Percentiles rank a stretch among this genome's conserved stretches.
Evolutionary conservation across 345 rosid genomes (phyloP).

Genomic region (Rhodamnia argentea): DNA sequence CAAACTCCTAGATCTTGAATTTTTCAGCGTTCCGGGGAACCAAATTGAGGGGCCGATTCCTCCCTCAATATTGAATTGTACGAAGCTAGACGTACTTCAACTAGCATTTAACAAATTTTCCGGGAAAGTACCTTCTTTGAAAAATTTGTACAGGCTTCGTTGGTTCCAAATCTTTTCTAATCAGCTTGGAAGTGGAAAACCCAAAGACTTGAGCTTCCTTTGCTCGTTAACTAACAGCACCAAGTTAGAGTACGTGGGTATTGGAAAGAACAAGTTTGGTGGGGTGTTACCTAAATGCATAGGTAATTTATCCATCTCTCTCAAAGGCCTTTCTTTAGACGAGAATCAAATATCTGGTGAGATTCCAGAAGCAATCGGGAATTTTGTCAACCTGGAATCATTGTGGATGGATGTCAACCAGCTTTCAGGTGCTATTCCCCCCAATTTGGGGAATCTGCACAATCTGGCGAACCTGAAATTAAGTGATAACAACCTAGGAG

Average conservation of each 20-base stretch:
- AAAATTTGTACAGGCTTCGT: background rate
- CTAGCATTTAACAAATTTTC: background rate
- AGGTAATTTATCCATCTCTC: background rate
- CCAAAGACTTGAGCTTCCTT: background rate
- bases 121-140: background rate
- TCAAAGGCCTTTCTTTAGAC: rapidly evolving
- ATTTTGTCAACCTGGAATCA: background rate
- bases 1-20: background rate
- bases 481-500: background rate
- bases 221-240: background rate
- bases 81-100: background rate
- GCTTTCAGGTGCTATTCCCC: background rate
- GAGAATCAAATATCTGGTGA: background rate
- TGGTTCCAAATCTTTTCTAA: background rate
- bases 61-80: background rate
- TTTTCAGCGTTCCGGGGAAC: background rate
- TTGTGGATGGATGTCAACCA: background rate
- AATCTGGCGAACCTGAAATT: rapidly evolving
- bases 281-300: background rate
- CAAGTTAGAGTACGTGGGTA: too few relatives aligned
- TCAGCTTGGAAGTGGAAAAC: background rate
- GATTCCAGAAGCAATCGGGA: background rate
- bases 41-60: background rate
- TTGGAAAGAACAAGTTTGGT: background rate
- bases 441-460: background rate